phyloP scores from a whole-genome alignment of 2,329 filamentous ascomycete genomes.

The Hymenoscyphus linearis region DNA sequence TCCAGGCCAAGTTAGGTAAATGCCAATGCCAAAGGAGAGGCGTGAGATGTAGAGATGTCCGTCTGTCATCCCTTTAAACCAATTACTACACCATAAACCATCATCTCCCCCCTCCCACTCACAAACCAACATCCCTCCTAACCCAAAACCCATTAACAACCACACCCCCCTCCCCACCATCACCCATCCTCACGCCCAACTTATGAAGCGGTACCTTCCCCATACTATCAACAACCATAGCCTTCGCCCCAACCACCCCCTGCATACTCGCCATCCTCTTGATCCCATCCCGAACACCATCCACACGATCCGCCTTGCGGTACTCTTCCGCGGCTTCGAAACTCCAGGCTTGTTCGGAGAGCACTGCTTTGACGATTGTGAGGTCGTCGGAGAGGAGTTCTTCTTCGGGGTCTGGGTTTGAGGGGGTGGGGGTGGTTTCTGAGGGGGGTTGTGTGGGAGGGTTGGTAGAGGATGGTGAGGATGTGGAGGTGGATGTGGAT shows the following conservation, averaged over 20 bases:
- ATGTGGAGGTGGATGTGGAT: no score
- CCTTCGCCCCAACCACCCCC: not conserved
- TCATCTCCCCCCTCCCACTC: not conserved
- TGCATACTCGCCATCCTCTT: not conserved
- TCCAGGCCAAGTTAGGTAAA: no score
- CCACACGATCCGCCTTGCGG: not conserved
- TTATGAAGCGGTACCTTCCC: not conserved
- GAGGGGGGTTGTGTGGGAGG: slow-evolving; percentile 38
- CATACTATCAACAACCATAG: no score
- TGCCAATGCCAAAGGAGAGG: no score
- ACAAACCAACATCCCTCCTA: not conserved
- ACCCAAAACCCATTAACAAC: slow-evolving; percentile 2
- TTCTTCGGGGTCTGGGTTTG: no score
- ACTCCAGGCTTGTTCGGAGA: slow-evolving; percentile 37
- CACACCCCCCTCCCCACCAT: not conserved
- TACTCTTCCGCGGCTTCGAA: slow-evolving; percentile 23
- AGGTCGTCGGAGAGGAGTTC: no score
- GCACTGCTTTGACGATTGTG: slow-evolving; percentile 32
- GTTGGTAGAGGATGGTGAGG: no score
- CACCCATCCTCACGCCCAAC: not conserved
- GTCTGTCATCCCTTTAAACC: no score
- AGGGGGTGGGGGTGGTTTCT: no score
- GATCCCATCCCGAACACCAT: not conserved
- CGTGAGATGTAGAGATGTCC: no score
- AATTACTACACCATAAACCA: no score